Evolutionary conservation across 2,329 filamentous ascomycete genomes (phyloP).

Genomic region (Calonectria leucothoes): DNA sequence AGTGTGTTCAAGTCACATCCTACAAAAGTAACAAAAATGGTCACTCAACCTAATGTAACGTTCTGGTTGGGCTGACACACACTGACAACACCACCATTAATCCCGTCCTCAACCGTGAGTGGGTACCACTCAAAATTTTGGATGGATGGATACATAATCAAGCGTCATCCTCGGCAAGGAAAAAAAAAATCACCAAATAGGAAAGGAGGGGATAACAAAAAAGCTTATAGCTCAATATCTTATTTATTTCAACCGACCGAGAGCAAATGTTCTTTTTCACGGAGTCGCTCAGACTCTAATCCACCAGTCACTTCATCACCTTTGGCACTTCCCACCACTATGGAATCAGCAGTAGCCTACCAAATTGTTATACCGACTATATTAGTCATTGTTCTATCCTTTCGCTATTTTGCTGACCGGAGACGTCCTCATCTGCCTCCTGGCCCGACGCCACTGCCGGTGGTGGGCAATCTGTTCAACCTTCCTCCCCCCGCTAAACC

Average conservation of each 20-base stretch:
- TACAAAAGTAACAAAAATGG: neutral
- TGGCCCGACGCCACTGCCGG: slow-evolving; percentile 59
- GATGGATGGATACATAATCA: neutral
- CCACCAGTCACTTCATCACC: neutral
- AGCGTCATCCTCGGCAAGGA: neutral
- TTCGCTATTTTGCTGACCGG: neutral
- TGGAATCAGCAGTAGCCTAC: neutral
- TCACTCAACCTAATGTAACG: neutral
- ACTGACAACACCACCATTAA: neutral
- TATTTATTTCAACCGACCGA: no score
- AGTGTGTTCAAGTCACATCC: no score
- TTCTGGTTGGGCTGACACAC: neutral
- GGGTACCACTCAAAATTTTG: neutral
- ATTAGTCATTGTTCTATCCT: neutral
- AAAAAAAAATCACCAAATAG: neutral
- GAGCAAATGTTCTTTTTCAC: no score
- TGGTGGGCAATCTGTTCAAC: slow-evolving; percentile 63
- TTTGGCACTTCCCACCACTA: neutral
- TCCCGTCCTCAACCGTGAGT: neutral
- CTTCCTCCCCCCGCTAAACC: slow-evolving; percentile 52
- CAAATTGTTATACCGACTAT: neutral
- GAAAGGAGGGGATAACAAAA: no score
- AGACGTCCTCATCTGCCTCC: slow-evolving; percentile 49
- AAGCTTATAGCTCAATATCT: no score
- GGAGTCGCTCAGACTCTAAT: no score